These are phyloP conservation scores for Penicillium ochrochloron DNA, from an alignment of 495 filamentous ascomycete genomes.

Conservation along the genomic window DNA sequence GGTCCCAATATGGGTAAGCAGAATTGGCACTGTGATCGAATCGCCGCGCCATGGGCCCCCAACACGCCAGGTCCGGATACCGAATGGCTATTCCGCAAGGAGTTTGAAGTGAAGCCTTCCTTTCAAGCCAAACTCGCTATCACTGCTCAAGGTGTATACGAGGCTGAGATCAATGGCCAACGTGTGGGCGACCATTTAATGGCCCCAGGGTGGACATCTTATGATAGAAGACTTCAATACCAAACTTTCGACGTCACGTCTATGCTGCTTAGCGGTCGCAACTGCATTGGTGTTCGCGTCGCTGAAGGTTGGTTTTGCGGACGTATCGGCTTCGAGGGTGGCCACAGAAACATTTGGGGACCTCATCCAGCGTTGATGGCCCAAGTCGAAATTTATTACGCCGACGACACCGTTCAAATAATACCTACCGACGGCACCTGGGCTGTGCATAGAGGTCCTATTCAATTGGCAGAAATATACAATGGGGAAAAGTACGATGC, in stretches of 20 bases:
- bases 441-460: not conserved
- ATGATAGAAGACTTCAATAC: not conserved
- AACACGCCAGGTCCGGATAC: not conserved
- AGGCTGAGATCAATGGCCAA: not conserved
- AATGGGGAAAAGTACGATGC: not conserved
- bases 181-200: not conserved
- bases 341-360: not conserved
- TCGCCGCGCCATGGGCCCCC: not conserved
- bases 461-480: not conserved
- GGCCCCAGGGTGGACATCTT: not conserved
- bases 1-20: not conserved
- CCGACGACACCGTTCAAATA: not conserved
- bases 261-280: not conserved
- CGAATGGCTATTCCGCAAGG: not conserved
- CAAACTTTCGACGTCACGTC: not conserved
- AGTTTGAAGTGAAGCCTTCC: not conserved
- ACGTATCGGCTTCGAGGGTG: not conserved
- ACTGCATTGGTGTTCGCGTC: not conserved
- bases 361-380: not conserved
- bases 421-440: not conserved
- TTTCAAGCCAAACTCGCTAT: not conserved
- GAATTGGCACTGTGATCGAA: not conserved
- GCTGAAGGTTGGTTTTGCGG: not conserved
- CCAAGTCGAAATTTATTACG: not conserved
- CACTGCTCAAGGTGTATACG: not conserved